Evolutionary conservation across 2,329 filamentous ascomycete species (phyloP).

Genomic region (Hypoxylon rubiginosum): DNA sequence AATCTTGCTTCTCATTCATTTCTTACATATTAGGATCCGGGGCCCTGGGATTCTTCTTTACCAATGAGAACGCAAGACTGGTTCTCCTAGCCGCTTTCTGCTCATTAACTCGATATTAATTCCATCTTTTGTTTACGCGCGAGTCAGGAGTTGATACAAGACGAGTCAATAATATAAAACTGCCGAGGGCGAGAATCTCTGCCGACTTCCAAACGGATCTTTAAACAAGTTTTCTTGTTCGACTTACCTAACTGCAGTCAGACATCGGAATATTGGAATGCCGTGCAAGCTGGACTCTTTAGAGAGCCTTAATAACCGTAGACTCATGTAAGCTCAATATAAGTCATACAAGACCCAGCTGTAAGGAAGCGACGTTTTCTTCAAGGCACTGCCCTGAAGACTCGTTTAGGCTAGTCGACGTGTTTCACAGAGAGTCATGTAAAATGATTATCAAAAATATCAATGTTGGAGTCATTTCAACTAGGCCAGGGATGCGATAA

Average conservation of each 20-base stretch:
- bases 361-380: constrained; percentile 17
- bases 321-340: constrained; percentile 31
- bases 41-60: constrained; percentile 23
- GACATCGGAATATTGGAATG: background rate
- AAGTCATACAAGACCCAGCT: constrained; percentile 25
- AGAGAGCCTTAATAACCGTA: background rate
- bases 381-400: constrained; percentile 5
- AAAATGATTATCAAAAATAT: background rate
- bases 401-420: constrained; percentile 13
- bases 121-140: background rate
- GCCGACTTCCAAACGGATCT: background rate
- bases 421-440: constrained; percentile 12
- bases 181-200: background rate
- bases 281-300: background rate
- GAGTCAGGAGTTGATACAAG: background rate
- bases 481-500: background rate
- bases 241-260: background rate
- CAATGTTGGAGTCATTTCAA: background rate
- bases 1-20: constrained; percentile 21
- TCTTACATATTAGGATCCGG: constrained; percentile 30
- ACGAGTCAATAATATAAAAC: background rate
- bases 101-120: constrained; percentile 13
- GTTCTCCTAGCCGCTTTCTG: constrained; percentile 4
- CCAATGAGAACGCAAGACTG: constrained; percentile 18
- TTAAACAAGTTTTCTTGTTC: background rate